Base-by-base conservation (phyloP, 2,329 filamentous ascomycete genomes). In the Fusarium drepaniforme region DNA sequence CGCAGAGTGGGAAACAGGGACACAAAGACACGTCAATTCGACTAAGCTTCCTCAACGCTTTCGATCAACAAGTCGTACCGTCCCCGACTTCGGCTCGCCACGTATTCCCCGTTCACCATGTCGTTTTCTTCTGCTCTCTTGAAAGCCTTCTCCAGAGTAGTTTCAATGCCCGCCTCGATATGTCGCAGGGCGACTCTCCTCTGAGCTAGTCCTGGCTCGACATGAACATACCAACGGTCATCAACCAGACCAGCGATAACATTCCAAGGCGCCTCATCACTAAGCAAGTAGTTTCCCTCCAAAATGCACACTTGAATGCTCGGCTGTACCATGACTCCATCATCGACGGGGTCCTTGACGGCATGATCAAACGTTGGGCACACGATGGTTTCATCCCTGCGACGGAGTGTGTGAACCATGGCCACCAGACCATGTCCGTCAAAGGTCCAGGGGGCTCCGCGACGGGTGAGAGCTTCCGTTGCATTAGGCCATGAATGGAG, bases 121-220 rank as follows among this genome's bases (percentile, higher is more conserved):
- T 98, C 96, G 82, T 96, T 98, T 83, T 93, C 93, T 72, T 91
- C 88, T 0, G 91, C 94, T 74, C 95, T 87, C 79, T 86, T 89
- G 59, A 90, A 86, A 0, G 93, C 95, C 59, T 92, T 91, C 42
- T 88, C 90, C 77, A 91, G 90, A 67, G 92, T 87, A 8, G 73
- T 74, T 74, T 87, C 85, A 58, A 87, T 86, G 0, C 85, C 84
- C 0, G 82, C 81, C 33, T 72, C 49, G 1, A 86, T 67, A 77
- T 86, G 85, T 13, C 85, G 76, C 35, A 72, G 72, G 0, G 85
- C 84, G 18, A 86, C 79, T 15, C 85, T 78, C n/a, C 73, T 71
- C 30, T 81, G 73, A 3, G 85, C 84, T 23, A 84, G 73, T 4
- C 70, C 66, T 3, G 81, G 73, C 44, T 86, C 83, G 0, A 85